Evolutionary conservation across 352 stramenopile species (phyloP).

Genomic region (Bremia lactucae): DNA sequence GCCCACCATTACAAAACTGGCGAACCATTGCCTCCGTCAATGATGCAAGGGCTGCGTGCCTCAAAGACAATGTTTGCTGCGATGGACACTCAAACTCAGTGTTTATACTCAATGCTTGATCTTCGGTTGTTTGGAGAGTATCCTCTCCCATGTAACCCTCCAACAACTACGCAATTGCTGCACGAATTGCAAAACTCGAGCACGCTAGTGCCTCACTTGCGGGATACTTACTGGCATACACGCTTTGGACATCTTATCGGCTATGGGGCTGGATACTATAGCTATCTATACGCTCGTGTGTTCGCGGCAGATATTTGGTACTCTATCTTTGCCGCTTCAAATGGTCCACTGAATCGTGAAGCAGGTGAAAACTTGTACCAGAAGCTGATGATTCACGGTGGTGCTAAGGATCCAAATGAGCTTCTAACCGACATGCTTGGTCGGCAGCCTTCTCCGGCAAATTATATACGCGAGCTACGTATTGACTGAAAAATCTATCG

Average conservation of each 20-base stretch:
- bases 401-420: conserved; percentile 77
- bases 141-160: conserved; percentile 26
- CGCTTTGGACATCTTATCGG: conserved; percentile 84
- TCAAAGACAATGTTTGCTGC: conserved; percentile 86
- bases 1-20: conserved; percentile 75
- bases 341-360: conserved; percentile 38
- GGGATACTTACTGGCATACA: conserved; percentile 76
- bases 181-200: conserved; percentile 56
- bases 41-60: conserved; percentile 60
- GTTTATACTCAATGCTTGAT: conserved; percentile 74
- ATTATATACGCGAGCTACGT: conserved; percentile 71
- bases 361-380: conserved; percentile 55
- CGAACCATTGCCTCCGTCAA: conserved; percentile 57
- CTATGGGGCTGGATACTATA: conserved; percentile 89
- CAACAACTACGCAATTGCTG: conserved; percentile 48
- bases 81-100: conserved; percentile 84
- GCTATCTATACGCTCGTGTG: conserved; percentile 85
- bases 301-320: conserved; percentile 87
- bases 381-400: conserved; percentile 78
- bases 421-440: conserved; percentile 71
- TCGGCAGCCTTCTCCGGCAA: conserved; percentile 35
- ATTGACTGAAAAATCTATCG: no score
- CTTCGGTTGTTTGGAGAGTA: conserved; percentile 59
- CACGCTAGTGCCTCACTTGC: conserved; percentile 65
- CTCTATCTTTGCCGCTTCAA: conserved; percentile 41